Conservation (phyloP, 495 filamentous ascomycete species). For the Aspergillus wentii region DNA sequence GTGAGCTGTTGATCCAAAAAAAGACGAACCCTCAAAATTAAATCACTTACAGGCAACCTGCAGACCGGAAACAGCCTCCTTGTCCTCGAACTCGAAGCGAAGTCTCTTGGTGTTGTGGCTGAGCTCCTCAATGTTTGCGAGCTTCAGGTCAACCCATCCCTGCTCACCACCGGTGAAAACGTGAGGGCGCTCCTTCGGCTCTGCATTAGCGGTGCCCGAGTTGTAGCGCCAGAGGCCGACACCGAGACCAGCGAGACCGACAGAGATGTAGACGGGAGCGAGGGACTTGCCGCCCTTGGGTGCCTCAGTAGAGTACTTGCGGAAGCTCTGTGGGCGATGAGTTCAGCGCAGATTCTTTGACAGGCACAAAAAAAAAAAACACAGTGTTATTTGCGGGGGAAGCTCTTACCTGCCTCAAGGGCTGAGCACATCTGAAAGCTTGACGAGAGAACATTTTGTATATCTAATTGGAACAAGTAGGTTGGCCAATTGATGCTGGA, state of each 20-base stretch:
- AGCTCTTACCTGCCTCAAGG: constrained; percentile 41
- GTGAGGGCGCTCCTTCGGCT: constrained; percentile 36
- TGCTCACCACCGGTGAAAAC: constrained; percentile 81
- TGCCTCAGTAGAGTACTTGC: constrained; percentile 47
- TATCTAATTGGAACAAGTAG: constrained; percentile 8
- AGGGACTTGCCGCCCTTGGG: constrained; percentile 38
- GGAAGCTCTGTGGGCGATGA: constrained; percentile 39
- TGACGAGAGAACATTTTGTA: constrained; percentile 46
- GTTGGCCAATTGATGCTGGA: constrained; percentile 4
- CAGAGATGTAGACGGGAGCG: constrained; percentile 33
- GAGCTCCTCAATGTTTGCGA: constrained; percentile 70
- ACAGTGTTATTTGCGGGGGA: too few relatives aligned
- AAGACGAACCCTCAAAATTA: neutral
- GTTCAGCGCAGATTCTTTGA: constrained; percentile 2
- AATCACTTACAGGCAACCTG: constrained; percentile 60
- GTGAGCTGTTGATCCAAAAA: constrained; percentile 10
- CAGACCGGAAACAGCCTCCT: constrained; percentile 77
- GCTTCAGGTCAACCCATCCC: constrained; percentile 74
- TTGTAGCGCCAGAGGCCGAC: constrained; percentile 41
- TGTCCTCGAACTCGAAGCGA: constrained; percentile 77
- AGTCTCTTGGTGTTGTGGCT: constrained; percentile 89
- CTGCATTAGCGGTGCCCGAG: constrained; percentile 23
- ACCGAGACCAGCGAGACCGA: constrained; percentile 38
- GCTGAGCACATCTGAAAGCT: constrained; percentile 43
- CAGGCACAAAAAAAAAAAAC: neutral